These are phyloP conservation scores for Trichoderma sp. DNA, from an alignment of 2,329 filamentous ascomycete genomes.

Conservation along the genomic window DNA sequence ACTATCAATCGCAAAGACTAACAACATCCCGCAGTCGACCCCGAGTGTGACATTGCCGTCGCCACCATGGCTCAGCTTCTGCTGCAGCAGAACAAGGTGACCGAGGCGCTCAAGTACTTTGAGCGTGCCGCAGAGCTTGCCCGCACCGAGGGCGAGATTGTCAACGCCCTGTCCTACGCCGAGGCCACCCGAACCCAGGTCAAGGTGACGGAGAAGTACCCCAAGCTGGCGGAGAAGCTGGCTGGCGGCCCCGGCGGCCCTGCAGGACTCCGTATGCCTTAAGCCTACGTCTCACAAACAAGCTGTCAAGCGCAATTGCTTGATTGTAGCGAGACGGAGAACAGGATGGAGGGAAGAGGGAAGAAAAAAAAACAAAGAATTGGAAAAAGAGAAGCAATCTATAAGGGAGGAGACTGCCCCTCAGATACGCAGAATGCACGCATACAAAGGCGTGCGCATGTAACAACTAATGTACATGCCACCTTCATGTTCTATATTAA, in stretches of 20 bases:
- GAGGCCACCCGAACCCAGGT: slow-evolving; percentile 96
- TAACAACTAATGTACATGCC: slow-evolving; percentile 17
- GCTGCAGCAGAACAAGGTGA: slow-evolving; percentile 95
- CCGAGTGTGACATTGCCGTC: slow-evolving; percentile 97
- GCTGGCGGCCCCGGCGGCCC: slow-evolving; percentile 42
- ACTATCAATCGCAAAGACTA: slow-evolving; percentile 36
- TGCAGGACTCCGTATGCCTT: slow-evolving; percentile 43
- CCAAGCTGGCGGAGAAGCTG: slow-evolving; percentile 73
- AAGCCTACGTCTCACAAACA: slow-evolving; percentile 26
- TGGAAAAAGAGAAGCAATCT: background rate
- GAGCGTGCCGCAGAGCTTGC: slow-evolving; percentile 94
- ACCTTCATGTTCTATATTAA: background rate
- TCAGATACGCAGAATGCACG: slow-evolving; percentile 2
- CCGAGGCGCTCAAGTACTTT: slow-evolving; percentile 93
- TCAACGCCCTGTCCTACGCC: slow-evolving; percentile 94
- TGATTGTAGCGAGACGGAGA: background rate
- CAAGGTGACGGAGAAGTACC: slow-evolving; percentile 86
- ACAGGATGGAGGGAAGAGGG: background rate
- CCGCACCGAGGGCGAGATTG: slow-evolving; percentile 90
- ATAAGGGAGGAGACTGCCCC: background rate
- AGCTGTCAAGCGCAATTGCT: background rate
- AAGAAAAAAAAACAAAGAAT: background rate
- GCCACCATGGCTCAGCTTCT: slow-evolving; percentile 98
- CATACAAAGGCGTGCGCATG: slow-evolving; percentile 14
- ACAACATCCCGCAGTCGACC: slow-evolving; percentile 70